Conservation (phyloP, 331 rosid species). For the Stylosanthes scabra region DNA sequence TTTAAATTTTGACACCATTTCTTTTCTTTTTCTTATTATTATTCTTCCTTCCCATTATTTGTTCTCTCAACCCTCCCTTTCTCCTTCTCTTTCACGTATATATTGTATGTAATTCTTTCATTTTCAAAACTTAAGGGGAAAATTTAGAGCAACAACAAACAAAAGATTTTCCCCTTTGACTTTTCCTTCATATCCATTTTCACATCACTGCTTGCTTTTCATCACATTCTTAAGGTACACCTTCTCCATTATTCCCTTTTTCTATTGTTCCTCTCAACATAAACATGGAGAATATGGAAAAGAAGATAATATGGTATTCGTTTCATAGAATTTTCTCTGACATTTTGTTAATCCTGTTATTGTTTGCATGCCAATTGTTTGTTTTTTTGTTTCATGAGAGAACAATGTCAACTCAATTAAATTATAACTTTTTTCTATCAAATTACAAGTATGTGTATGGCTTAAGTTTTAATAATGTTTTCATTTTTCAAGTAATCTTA, state of each 20-base stretch:
- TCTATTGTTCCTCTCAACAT: neutral
- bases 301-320: neutral
- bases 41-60: constrained; percentile 4
- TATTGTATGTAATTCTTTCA: neutral
- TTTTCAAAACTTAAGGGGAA: neutral
- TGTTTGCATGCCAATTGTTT: constrained; percentile 21
- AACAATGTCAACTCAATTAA: too few relatives aligned
- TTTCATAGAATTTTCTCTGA: neutral
- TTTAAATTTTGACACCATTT: neutral
- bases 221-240: constrained; percentile 48
- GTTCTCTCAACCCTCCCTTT: neutral
- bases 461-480: neutral
- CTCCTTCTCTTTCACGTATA: constrained; percentile 26
- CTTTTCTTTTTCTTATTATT: neutral
- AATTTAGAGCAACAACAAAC: neutral
- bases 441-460: constrained; percentile 4
- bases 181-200: neutral
- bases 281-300: neutral
- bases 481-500: neutral
- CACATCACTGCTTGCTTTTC: constrained; percentile 27
- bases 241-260: constrained; percentile 20
- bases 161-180: neutral
- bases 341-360: neutral
- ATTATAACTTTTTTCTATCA: too few relatives aligned
- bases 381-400: neutral